phyloP scores from a whole-genome alignment of 164 flowering plant genomes.

The Piper betle region DNA sequence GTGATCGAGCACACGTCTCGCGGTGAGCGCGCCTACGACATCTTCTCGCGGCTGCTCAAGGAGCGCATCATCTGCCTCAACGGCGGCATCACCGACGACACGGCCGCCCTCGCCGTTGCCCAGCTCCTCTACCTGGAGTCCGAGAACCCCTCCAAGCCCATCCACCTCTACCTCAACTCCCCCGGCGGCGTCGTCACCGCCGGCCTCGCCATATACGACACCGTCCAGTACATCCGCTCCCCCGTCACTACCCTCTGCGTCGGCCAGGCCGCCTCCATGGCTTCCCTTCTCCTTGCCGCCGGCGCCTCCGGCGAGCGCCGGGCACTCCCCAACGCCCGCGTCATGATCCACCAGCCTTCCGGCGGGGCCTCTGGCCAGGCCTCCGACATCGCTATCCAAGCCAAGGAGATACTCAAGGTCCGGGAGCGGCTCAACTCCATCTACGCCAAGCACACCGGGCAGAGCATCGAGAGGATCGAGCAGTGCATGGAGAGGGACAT shows the following conservation, averaged over 20 bases:
- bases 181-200: conserved; percentile 96
- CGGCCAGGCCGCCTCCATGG: conserved; percentile 98
- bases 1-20: conserved; percentile 87
- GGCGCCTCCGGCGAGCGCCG: conserved; percentile 93
- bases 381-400: conserved; percentile 71
- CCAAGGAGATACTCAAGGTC: conserved; percentile 69
- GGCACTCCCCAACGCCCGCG: conserved; percentile 79
- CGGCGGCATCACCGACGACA: conserved; percentile 83
- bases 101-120: conserved; percentile 92
- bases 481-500: conserved; percentile 84
- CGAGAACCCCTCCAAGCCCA: conserved; percentile 88
- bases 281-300: conserved; percentile 73
- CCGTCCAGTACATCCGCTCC: conserved; percentile 85
- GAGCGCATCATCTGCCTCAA: conserved; percentile 89
- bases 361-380: conserved; percentile 95
- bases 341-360: conserved; percentile 94
- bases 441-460: conserved; percentile 78
- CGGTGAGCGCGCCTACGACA: conserved; percentile 93
- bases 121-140: conserved; percentile 91
- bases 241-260: conserved; percentile 81
- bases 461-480: conserved; percentile 49
- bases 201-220: conserved; percentile 95
- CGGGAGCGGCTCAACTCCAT: conserved; percentile 71
- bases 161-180: conserved; percentile 82
- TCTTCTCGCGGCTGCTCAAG: conserved; percentile 91